These are phyloP conservation scores for Cetradonia linearis DNA, from an alignment of 495 filamentous ascomycete genomes.

Conservation along the genomic window DNA sequence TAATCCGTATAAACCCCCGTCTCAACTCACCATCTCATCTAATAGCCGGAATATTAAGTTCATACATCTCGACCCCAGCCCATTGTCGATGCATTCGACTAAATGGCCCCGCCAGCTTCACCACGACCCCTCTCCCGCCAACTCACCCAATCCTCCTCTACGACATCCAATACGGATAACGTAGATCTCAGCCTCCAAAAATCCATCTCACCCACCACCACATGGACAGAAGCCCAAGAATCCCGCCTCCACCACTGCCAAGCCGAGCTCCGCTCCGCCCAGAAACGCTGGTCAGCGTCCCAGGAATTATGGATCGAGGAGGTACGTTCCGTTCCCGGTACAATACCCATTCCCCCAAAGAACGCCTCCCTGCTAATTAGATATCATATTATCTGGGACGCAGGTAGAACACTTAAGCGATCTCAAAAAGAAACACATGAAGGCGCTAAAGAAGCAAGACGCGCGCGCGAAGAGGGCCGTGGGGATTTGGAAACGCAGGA, in stretches of 20 bases:
- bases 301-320: conserved; percentile 26
- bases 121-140: background rate
- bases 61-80: background rate
- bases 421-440: conserved; percentile 7
- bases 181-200: background rate
- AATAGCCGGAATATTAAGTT: background rate
- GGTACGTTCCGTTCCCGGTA: conserved; percentile 5
- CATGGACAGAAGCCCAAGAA: conserved; percentile 18
- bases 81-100: conserved; percentile 11
- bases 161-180: conserved; percentile 1
- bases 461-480: background rate
- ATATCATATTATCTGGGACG: background rate
- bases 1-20: background rate
- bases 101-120: conserved; percentile 11
- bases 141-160: conserved; percentile 4
- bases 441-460: conserved; percentile 11
- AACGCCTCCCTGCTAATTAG: background rate
- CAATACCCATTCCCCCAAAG: background rate
- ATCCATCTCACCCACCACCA: background rate
- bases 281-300: conserved; percentile 20
- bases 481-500: background rate
- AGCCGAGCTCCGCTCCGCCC: conserved; percentile 16
- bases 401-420: conserved; percentile 21
- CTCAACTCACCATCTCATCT: too few species aligned
- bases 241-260: conserved; percentile 17